Evolutionary conservation across 148 eudicot genomes (phyloP).

Genomic region (Selenicereus undatus): DNA sequence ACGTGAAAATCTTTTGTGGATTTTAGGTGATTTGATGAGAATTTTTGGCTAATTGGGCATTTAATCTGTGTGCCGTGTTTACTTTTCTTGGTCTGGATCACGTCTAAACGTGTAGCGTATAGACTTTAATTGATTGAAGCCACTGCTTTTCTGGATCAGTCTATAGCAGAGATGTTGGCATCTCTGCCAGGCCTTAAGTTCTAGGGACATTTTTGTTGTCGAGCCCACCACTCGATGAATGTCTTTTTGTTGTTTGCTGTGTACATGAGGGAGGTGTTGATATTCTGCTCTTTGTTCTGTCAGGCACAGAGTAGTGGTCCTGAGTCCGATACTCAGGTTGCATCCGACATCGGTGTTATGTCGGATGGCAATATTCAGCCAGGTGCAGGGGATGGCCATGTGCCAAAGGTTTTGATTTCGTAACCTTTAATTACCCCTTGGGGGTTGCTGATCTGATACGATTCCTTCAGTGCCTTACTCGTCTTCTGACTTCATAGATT

Average conservation of each 20-base stretch:
- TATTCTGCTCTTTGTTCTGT: constrained; percentile 12
- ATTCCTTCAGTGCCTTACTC: constrained; percentile 13
- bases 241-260: not conserved
- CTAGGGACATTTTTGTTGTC: not conserved
- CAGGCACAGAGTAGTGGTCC: constrained; percentile 45
- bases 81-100: too few relatives aligned
- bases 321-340: constrained; percentile 21
- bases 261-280: not conserved
- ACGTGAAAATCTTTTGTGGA: not conserved
- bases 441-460: not conserved
- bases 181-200: not conserved
- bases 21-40: not conserved
- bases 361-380: constrained; percentile 26
- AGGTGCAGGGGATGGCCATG: constrained; percentile 37
- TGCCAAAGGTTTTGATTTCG: constrained; percentile 55
- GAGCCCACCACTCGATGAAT: not conserved
- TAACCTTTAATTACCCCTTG: not conserved
- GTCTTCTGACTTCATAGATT: constrained; percentile 35
- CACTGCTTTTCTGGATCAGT: not conserved
- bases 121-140: not conserved
- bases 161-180: not conserved
- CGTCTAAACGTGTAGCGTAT: too few relatives aligned
- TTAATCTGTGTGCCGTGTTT: not conserved
- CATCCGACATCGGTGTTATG: constrained; percentile 8
- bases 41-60: not conserved